Evolutionary conservation across 495 filamentous ascomycete genomes (phyloP).

Genomic region (Hapsidospora chrysogenum): DNA sequence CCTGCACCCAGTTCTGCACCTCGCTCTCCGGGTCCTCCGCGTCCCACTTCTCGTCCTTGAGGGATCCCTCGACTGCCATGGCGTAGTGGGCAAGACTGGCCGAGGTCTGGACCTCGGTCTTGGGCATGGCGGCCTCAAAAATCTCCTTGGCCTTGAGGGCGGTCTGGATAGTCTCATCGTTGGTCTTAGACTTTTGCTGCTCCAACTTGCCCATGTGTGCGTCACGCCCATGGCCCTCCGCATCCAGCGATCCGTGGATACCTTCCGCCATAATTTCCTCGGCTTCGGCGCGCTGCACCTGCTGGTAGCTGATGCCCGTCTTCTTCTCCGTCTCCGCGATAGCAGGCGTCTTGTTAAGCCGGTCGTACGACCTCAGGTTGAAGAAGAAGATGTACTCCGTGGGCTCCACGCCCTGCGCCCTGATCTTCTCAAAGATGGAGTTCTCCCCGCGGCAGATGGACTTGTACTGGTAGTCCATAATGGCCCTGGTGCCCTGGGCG

Average conservation of each 20-base stretch:
- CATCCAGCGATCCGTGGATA: slow-evolving; percentile 41
- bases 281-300: slow-evolving; percentile 71
- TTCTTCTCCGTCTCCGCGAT: slow-evolving; percentile 55
- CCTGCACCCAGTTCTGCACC: slow-evolving; percentile 75
- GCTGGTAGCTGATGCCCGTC: slow-evolving; percentile 66
- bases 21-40: slow-evolving; percentile 50
- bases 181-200: slow-evolving; percentile 33
- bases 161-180: slow-evolving; percentile 28
- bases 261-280: slow-evolving; percentile 70
- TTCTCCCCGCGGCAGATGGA: slow-evolving; percentile 82
- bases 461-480: slow-evolving; percentile 99
- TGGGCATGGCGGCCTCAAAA: slow-evolving; percentile 43
- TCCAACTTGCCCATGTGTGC: slow-evolving; percentile 19
- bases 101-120: slow-evolving; percentile 27
- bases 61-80: slow-evolving; percentile 50
- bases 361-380: slow-evolving; percentile 79
- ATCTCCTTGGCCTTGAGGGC: slow-evolving; percentile 36
- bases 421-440: slow-evolving; percentile 70
- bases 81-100: slow-evolving; percentile 67
- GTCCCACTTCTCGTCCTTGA: slow-evolving; percentile 58
- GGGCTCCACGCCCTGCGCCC: slow-evolving; percentile 64
- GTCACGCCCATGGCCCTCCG: slow-evolving; percentile 17
- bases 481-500: slow-evolving; percentile 74
- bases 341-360: slow-evolving; percentile 61
- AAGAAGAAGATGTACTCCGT: slow-evolving; percentile 75